Conservation (phyloP, 169 alveolate species). For the Prorocentrum cordatum region DNA sequence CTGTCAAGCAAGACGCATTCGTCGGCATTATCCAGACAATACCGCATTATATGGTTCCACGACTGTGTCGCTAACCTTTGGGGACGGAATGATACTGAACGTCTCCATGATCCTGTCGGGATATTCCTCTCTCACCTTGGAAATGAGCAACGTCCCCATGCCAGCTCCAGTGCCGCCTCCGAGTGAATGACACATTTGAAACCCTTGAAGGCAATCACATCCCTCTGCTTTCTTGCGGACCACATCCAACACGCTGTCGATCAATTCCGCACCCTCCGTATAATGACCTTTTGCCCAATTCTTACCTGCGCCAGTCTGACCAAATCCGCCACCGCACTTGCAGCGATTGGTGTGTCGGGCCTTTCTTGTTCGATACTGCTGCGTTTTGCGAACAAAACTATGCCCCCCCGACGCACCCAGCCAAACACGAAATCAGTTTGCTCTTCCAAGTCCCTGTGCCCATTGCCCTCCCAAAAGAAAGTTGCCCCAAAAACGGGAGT, state of each 20-base stretch:
- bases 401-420: constrained; percentile 94
- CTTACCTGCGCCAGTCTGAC: too few relatives aligned
- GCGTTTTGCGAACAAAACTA: constrained; percentile 91
- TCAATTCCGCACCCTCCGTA: too few relatives aligned
- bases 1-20: constrained; percentile 95
- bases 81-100: constrained; percentile 96
- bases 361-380: constrained; percentile 92
- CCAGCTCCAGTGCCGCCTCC: constrained; percentile 98
- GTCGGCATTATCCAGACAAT: constrained; percentile 94
- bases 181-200: too few relatives aligned
- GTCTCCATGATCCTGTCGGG: constrained; percentile 98
- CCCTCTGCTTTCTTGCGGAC: too few relatives aligned
- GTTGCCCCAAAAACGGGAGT: constrained; percentile 96
- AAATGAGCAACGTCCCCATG: constrained; percentile 92
- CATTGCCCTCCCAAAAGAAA: constrained; percentile 96
- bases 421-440: constrained; percentile 91
- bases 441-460: constrained; percentile 96
- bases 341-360: too few relatives aligned
- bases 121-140: constrained; percentile 95
- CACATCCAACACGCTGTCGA: too few relatives aligned
- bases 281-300: too few relatives aligned
- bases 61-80: constrained; percentile 98
- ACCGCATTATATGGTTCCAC: constrained; percentile 97
- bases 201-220: too few relatives aligned
- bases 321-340: too few relatives aligned